These are phyloP conservation scores for Rhexocercosporidium sp. DNA, from an alignment of 2,329 filamentous ascomycete species.

Conservation along the genomic window DNA sequence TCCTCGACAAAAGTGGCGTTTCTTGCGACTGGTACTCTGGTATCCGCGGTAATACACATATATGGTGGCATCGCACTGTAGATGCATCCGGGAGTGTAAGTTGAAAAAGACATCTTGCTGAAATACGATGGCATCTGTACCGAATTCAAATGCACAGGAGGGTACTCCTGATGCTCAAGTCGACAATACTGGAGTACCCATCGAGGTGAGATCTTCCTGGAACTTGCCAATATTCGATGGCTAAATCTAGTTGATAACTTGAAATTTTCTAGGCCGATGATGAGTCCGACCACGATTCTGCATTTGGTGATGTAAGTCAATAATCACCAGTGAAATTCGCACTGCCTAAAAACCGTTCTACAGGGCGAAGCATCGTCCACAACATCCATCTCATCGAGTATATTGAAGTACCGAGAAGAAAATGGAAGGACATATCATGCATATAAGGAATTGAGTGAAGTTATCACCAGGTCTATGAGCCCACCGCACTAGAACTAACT, in stretches of 20 bases:
- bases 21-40: no score
- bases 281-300: not conserved
- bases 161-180: no score
- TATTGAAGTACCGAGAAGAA: not conserved
- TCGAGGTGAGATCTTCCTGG: not conserved
- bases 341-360: not conserved
- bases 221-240: not conserved
- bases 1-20: no score
- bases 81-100: no score
- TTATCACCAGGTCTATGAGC: no score
- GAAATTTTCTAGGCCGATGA: not conserved
- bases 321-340: not conserved
- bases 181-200: no score
- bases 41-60: no score
- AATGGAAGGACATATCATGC: conserved; percentile 16
- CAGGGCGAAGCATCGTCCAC: not conserved
- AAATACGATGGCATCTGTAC: no score
- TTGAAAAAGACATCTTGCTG: no score
- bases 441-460: not conserved
- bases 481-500: no score
- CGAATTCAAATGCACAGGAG: no score
- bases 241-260: not conserved
- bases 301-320: not conserved
- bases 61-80: no score
- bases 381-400: conserved; percentile 2